Evolutionary conservation across 805 yeast genomes (phyloP).

Genomic region (Ogataea kodamae): DNA sequence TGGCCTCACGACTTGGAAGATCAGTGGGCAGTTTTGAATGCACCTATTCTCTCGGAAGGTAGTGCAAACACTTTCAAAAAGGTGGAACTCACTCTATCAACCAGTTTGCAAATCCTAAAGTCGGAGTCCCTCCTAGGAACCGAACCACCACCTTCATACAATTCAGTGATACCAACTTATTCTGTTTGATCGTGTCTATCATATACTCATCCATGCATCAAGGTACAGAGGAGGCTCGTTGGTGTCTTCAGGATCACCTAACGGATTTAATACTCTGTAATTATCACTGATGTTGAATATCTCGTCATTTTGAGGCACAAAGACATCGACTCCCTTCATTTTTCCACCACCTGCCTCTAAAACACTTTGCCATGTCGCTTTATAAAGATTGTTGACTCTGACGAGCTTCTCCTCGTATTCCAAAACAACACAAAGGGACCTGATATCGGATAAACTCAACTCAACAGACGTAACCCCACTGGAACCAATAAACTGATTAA

Average conservation of each 20-base stretch:
- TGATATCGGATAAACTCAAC: slow-evolving; percentile 65
- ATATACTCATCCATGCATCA: slow-evolving; percentile 32
- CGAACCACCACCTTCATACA: slow-evolving; percentile 22
- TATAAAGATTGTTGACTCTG: slow-evolving; percentile 57
- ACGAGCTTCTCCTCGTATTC: slow-evolving; percentile 85
- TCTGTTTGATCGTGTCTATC: slow-evolving; percentile 5
- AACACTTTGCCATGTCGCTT: slow-evolving; percentile 81
- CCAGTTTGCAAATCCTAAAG: slow-evolving; percentile 19
- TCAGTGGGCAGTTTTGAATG: slow-evolving; percentile 19
- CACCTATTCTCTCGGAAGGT: slow-evolving; percentile 21
- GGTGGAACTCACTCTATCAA: slow-evolving; percentile 26
- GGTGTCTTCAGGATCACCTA: slow-evolving; percentile 19
- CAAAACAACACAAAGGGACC: slow-evolving; percentile 82
- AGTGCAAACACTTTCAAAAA: slow-evolving; percentile 6
- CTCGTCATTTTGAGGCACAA: slow-evolving; percentile 28
- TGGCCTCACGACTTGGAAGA: slow-evolving; percentile 15
- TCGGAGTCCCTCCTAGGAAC: slow-evolving; percentile 23
- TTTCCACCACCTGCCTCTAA: slow-evolving; percentile 60
- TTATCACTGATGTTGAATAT: slow-evolving; percentile 31
- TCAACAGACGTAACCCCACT: slow-evolving; percentile 82
- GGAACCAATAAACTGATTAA: slow-evolving; percentile 66
- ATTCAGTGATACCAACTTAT: slow-evolving; percentile 5
- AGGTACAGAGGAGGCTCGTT: slow-evolving; percentile 21
- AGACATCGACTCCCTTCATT: slow-evolving; percentile 27
- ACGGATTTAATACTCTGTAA: slow-evolving; percentile 29